A percentile compares a stretch with the other conserved stretches of the same genome.
These are phyloP conservation scores for Wilhelminamyces savonicus DNA, from an alignment of 805 yeast species.

Conservation along the genomic window DNA sequence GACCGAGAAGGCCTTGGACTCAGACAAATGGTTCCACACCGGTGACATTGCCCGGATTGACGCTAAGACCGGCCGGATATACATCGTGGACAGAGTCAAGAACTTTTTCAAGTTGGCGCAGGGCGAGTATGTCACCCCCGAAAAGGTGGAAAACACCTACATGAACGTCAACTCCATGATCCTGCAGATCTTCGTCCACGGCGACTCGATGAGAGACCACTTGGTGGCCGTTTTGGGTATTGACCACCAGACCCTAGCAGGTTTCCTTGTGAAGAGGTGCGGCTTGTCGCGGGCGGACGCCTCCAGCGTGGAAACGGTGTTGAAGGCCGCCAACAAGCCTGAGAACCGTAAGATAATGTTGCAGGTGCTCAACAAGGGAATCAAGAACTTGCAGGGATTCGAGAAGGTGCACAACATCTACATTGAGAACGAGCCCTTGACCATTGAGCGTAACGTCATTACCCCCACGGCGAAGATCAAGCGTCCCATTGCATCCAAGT, in stretches of 20 bases:
- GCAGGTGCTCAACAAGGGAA: conserved; percentile 7
- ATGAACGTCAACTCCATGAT: conserved; percentile 11
- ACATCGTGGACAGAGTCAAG: conserved; percentile 10
- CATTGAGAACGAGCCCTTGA: conserved; percentile 22
- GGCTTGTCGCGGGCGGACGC: conserved; percentile 3
- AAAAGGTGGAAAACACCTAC: conserved; percentile 11
- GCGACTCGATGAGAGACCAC: conserved; percentile 21
- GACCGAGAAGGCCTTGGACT: conserved; percentile 12
- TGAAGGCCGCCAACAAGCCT: conserved; percentile 11
- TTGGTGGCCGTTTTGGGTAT: conserved; percentile 19
- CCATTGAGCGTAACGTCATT: conserved; percentile 16
- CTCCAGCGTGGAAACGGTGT: conserved; percentile 12
- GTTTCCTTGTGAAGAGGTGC: conserved; percentile 10
- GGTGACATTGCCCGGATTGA: conserved; percentile 24
- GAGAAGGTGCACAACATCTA: conserved; percentile 19
- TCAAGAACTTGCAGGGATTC: conserved; percentile 13
- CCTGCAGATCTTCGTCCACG: conserved; percentile 26
- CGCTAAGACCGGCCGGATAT: conserved; percentile 8
- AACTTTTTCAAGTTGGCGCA: conserved; percentile 15
- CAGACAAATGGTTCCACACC: conserved; percentile 23
- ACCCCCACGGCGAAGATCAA: conserved; percentile 33
- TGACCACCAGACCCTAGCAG: conserved; percentile 9
- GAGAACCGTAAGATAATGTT: conserved; percentile 7
- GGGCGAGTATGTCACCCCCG: conserved; percentile 14
- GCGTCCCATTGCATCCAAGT: conserved; percentile 42